These are phyloP conservation scores for Paraphysoderma sedebokerense DNA, from an alignment of 371 early-diverging fungal genomes.

Conservation along the genomic window DNA sequence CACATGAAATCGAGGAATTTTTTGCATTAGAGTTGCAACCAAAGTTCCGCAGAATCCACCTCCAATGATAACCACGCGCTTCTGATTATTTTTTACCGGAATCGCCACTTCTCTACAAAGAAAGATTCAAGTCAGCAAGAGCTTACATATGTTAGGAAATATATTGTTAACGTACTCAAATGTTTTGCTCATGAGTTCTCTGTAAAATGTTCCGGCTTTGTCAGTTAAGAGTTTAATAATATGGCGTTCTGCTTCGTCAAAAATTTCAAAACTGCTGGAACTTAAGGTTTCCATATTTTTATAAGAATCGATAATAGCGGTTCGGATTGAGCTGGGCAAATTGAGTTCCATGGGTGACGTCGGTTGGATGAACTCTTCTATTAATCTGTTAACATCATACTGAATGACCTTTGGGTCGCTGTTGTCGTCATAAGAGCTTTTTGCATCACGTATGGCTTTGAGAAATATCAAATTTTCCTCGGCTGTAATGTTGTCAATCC, in stretches of 20 bases:
- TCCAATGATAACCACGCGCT: background rate
- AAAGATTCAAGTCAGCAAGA: background rate
- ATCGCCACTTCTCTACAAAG: background rate
- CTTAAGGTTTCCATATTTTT: background rate
- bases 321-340: background rate
- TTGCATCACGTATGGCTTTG: no score
- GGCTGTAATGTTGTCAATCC: no score
- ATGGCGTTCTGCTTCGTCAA: background rate
- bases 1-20: background rate
- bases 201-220: background rate
- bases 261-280: background rate
- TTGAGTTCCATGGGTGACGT: background rate
- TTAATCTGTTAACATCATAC: background rate
- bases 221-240: background rate
- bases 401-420: no score
- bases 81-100: background rate
- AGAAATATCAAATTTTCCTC: no score
- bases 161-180: background rate
- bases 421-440: no score
- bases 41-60: background rate
- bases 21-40: background rate
- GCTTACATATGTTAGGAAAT: background rate
- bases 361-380: background rate
- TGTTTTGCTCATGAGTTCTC: background rate
- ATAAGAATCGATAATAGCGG: background rate